A percentile compares a stretch with the other conserved stretches of the same genome.
phyloP scores from a whole-genome alignment of 306 rosid genomes.

The Clitoria ternatea region DNA sequence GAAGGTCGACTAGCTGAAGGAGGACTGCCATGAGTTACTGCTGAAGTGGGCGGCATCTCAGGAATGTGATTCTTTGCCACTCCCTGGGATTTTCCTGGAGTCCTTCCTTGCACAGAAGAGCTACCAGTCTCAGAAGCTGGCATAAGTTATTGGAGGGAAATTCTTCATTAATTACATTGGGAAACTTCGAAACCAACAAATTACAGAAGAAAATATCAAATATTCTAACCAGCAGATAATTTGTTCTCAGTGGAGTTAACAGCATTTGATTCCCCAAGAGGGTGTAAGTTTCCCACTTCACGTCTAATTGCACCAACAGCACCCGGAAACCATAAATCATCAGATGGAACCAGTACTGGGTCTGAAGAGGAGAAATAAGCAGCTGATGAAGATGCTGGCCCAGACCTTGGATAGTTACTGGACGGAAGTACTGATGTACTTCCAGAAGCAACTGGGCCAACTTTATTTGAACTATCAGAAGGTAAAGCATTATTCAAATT shows the following conservation, averaged over 20 bases:
- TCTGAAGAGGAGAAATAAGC: constrained; percentile 59
- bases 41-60: constrained; percentile 44
- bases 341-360: constrained; percentile 59
- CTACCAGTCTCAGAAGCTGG: constrained; percentile 54
- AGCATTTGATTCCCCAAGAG: constrained; percentile 51
- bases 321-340: constrained; percentile 57
- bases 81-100: constrained; percentile 54
- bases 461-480: constrained; percentile 42
- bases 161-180: constrained; percentile 13
- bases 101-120: constrained; percentile 53
- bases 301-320: constrained; percentile 55
- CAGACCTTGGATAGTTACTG: constrained; percentile 30
- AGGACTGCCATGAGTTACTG: constrained; percentile 52
- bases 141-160: constrained; percentile 18
- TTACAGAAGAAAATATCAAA: constrained; percentile 1
- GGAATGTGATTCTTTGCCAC: constrained; percentile 45
- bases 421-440: constrained; percentile 39
- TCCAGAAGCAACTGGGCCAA: constrained; percentile 30
- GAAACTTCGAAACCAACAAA: constrained; percentile 18
- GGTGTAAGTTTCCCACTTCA: constrained; percentile 51
- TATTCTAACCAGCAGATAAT: constrained; percentile 47
- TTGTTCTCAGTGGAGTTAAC: constrained; percentile 38
- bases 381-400: constrained; percentile 44
- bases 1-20: constrained; percentile 62
- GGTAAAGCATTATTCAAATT: constrained; percentile 39